These are phyloP conservation scores for Hypomontagnella monticulosa DNA, from an alignment of 495 filamentous ascomycete species.

Conservation along the genomic window DNA sequence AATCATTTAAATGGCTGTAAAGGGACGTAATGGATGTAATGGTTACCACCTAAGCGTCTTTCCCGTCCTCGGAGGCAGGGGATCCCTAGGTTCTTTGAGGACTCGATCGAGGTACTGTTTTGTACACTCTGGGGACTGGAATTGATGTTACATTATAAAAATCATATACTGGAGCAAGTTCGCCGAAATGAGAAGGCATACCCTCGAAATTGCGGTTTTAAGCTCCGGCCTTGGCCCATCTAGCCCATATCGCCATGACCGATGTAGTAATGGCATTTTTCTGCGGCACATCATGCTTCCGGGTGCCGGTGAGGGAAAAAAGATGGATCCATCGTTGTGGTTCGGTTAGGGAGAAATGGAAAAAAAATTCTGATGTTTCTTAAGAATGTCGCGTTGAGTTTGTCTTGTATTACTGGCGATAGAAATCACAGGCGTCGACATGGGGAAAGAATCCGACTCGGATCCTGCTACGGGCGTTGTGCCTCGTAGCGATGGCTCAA, in stretches of 20 bases:
- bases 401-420: not conserved
- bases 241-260: slow-evolving; percentile 25
- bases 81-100: not conserved
- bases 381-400: slow-evolving; percentile 7
- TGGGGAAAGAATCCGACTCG: slow-evolving; percentile 21
- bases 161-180: slow-evolving; percentile 29
- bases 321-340: slow-evolving; percentile 30
- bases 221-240: slow-evolving; percentile 29
- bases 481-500: slow-evolving; percentile 11
- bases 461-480: slow-evolving; percentile 16
- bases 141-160: slow-evolving; percentile 40
- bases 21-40: not conserved
- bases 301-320: slow-evolving; percentile 28
- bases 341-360: slow-evolving; percentile 19
- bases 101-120: slow-evolving; percentile 25
- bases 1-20: slow-evolving; percentile 21
- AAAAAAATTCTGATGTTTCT: slow-evolving; percentile 20
- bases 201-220: slow-evolving; percentile 18
- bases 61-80: slow-evolving; percentile 35
- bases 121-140: slow-evolving; percentile 26
- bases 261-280: slow-evolving; percentile 33
- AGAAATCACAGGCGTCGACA: slow-evolving; percentile 5
- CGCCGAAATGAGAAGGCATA: slow-evolving; percentile 39
- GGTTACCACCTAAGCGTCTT: not conserved
- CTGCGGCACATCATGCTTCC: slow-evolving; percentile 34